Conservation (phyloP, 306 rosid species). For the Casuarina equisetifolia region DNA sequence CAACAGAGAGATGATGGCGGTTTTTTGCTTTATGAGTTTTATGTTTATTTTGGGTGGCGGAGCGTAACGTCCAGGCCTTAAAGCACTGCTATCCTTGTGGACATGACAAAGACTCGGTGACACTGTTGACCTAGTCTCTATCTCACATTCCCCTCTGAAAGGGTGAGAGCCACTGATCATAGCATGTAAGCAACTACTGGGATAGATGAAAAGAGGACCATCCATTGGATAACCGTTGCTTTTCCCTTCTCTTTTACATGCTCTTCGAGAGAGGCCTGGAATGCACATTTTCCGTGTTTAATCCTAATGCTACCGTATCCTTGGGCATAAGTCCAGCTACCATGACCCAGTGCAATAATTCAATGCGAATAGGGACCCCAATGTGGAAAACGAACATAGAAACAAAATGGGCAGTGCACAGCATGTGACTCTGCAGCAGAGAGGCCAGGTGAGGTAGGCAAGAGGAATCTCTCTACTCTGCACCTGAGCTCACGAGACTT, state of each 20-base stretch:
- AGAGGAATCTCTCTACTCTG: conserved; percentile 2
- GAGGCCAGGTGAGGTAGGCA: background rate
- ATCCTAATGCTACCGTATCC: too few relatives aligned
- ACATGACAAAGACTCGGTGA: background rate
- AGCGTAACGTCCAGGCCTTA: background rate
- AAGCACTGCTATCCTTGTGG: background rate
- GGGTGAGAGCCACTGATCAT: too few relatives aligned
- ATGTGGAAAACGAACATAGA: background rate
- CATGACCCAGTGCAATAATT: too few relatives aligned
- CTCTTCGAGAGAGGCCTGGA: too few relatives aligned
- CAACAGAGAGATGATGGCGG: background rate
- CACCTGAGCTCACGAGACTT: background rate
- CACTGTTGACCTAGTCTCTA: background rate
- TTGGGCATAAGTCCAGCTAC: too few relatives aligned
- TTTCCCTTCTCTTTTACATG: too few relatives aligned
- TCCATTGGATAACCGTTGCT: too few relatives aligned
- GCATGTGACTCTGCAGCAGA: conserved; percentile 1
- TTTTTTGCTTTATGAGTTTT: background rate
- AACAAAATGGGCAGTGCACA: background rate
- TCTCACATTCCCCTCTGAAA: too few relatives aligned
- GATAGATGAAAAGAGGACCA: too few relatives aligned
- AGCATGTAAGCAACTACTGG: too few relatives aligned
- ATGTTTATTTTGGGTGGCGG: background rate
- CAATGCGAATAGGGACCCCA: too few relatives aligned
- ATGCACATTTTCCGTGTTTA: too few relatives aligned